phyloP scores from a whole-genome alignment of 352 stramenopile genomes.

The Pythium plurisporium region DNA sequence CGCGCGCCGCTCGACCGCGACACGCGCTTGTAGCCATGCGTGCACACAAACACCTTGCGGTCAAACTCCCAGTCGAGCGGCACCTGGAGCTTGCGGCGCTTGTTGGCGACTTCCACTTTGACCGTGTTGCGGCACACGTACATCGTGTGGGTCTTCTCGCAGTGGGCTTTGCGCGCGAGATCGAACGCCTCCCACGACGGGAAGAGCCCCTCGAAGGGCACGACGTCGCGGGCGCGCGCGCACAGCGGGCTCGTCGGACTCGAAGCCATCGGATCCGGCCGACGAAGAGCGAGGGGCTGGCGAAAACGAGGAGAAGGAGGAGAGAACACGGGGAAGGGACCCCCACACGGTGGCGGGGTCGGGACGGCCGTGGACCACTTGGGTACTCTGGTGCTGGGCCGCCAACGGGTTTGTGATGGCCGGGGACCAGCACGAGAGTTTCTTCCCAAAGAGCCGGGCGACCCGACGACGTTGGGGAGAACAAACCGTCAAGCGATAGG shows the following conservation, averaged over 20 bases:
- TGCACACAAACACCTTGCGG: conserved; percentile 75
- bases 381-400: conserved; percentile 32
- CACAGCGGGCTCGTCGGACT: conserved; percentile 1
- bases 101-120: conserved; percentile 69
- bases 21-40: conserved; percentile 63
- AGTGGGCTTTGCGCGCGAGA: conserved; percentile 53
- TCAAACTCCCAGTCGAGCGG: conserved; percentile 61
- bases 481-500: neutral
- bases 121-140: conserved; percentile 79
- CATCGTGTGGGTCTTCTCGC: conserved; percentile 76
- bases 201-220: conserved; percentile 65
- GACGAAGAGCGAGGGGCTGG: too few species aligned
- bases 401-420: conserved; percentile 12
- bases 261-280: neutral
- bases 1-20: conserved; percentile 60
- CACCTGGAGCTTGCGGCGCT: conserved; percentile 63
- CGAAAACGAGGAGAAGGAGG: neutral
- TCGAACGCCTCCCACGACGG: conserved; percentile 78
- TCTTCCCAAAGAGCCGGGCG: conserved; percentile 12
- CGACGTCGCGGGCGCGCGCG: conserved; percentile 41
- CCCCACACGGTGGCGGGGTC: neutral
- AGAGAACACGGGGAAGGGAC: too few species aligned
- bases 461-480: neutral
- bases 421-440: conserved; percentile 13
- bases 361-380: neutral